These are phyloP conservation scores for Wallacemonas sp. DNA, from an alignment of 208 protist genomes.

Conservation along the genomic window DNA sequence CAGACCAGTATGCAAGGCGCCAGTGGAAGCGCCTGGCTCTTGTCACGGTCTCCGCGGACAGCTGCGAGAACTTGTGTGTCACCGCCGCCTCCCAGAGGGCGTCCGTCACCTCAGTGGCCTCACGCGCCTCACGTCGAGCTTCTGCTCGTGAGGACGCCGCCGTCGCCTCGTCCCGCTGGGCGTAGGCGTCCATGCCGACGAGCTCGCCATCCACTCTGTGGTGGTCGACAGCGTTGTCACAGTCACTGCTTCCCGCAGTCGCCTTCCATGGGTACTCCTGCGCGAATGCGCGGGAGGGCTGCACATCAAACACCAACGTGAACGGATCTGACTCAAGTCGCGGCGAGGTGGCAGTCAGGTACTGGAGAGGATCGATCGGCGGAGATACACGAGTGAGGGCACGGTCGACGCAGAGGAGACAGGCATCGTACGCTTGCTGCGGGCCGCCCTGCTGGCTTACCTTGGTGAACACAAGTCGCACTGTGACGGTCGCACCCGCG, in stretches of 20 bases:
- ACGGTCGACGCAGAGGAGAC: conserved; percentile 73
- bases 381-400: conserved; percentile 65
- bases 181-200: neutral
- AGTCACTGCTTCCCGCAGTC: neutral
- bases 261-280: conserved; percentile 8
- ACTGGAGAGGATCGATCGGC: conserved; percentile 65
- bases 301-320: conserved; percentile 11
- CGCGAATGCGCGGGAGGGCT: conserved; percentile 12
- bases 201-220: conserved; percentile 26
- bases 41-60: neutral
- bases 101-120: conserved; percentile 16
- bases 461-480: neutral
- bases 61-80: conserved; percentile 12
- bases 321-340: neutral
- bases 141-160: neutral
- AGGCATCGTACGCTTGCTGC: conserved; percentile 31
- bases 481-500: neutral
- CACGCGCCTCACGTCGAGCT: neutral
- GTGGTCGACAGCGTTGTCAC: neutral
- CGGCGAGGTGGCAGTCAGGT: conserved; percentile 29
- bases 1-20: conserved; percentile 55
- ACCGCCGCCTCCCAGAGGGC: conserved; percentile 25
- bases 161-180: neutral
- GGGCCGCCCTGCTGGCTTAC: neutral
- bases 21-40: conserved; percentile 27